These are phyloP conservation scores for Trametes polyzona DNA, from an alignment of 1,284 basidiomycete genomes.

Conservation along the genomic window DNA sequence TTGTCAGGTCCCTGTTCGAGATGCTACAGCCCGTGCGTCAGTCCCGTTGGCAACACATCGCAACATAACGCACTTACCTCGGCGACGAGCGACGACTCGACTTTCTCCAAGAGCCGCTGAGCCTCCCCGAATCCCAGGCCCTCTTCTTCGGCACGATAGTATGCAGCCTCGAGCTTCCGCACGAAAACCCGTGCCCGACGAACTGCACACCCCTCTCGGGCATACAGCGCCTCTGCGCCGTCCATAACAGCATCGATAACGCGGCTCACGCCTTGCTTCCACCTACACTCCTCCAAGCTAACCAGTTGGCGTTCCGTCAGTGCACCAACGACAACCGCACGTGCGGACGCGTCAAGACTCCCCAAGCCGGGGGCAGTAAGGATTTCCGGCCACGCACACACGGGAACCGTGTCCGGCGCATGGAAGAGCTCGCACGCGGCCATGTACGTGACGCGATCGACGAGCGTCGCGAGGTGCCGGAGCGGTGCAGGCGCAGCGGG, in stretches of 20 bases:
- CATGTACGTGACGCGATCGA: conserved; percentile 70
- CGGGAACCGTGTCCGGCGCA: conserved; percentile 48
- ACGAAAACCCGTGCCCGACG: conserved; percentile 57
- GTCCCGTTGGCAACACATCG: background rate
- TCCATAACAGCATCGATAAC: conserved; percentile 47
- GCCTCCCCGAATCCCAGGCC: conserved; percentile 25
- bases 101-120: conserved; percentile 46
- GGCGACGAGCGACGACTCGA: conserved; percentile 42
- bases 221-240: conserved; percentile 56
- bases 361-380: background rate
- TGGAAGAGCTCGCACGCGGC: conserved; percentile 66
- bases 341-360: conserved; percentile 3
- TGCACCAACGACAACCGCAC: conserved; percentile 46
- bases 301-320: conserved; percentile 65
- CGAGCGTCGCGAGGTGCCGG: conserved; percentile 57
- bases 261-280: conserved; percentile 55
- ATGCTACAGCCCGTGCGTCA: no score
- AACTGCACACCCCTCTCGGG: conserved; percentile 50
- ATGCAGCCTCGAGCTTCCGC: conserved; percentile 54
- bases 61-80: conserved; percentile 42
- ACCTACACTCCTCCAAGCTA: conserved; percentile 52
- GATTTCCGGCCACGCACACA: conserved; percentile 33
- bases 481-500: conserved; percentile 35
- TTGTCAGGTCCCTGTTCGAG: conserved; percentile 47
- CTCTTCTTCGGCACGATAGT: conserved; percentile 39